Evolutionary conservation across 2,329 filamentous ascomycete genomes (phyloP), one percentile per base, ranked within the genome.

Genomic region (Aspergillus sp.): DNA sequence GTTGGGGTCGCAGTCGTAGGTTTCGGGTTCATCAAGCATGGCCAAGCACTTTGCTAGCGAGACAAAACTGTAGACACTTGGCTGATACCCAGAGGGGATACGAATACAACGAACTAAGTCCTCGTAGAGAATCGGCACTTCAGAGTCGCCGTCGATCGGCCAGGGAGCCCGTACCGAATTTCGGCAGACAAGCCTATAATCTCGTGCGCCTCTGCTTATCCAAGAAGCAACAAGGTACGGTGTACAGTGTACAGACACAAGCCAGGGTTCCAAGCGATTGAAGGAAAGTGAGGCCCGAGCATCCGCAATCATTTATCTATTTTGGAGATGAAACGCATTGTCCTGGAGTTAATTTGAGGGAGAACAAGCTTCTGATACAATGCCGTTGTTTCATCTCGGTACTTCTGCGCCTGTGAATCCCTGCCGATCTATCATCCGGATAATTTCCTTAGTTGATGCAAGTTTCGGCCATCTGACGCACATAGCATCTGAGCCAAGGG

Each of bases 321-420:
- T 51, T 17, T 15, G 40, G n/a, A 19, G 24, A 46, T 53, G 51
- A 53, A 53, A 53, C 51, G 17, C 15, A 24, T n/a, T 19, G 34
- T 33, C 20, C 19, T 12, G 19, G 9, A 46, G 42, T 39, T 39
- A 20, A 54, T 47, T 42, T 39, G 33, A 46, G 33, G 30, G 33
- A 46, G 33, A 39, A 44, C 41, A 30, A 45, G 17, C 50, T 44
- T 45, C 50, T 54, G 51, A 54, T 40, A 54, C 51, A 54, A 37
- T 54, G 17, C 12, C 5, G 15, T 47, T 47, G 51, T 54, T 54
- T 54, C 51, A 46, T 24, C 19, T 44, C 39, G 39, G 40, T 45
- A 34, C 51, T 40, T 54, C 11, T 54, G 51, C 17, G 13, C 37
- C 41, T 37, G 40, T 27, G 47, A 34, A 37, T 22, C 34, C 33